These are phyloP conservation scores for Syzygium jambos DNA, from an alignment of 345 rosid species.

Conservation along the genomic window DNA sequence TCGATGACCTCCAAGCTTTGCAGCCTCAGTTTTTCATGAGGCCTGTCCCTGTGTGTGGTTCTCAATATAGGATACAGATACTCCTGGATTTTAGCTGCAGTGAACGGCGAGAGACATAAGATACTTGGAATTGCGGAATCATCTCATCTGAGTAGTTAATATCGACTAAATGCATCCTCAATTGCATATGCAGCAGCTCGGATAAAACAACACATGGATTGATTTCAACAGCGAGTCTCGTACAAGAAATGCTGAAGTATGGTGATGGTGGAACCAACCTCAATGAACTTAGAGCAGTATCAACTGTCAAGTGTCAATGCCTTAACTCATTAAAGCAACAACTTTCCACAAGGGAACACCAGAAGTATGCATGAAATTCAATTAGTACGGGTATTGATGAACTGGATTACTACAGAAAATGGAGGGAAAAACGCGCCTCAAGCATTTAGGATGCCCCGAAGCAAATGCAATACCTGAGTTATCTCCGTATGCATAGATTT, in stretches of 20 bases:
- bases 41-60: conserved; percentile 13
- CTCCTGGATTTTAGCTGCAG: conserved; percentile 36
- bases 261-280: background rate
- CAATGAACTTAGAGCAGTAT: background rate
- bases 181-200: background rate
- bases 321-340: background rate
- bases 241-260: background rate
- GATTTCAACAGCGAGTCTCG: background rate
- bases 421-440: background rate
- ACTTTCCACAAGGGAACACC: background rate
- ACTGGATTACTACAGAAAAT: background rate
- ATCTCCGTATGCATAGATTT: background rate
- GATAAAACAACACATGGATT: background rate
- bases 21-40: conserved; percentile 42
- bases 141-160: background rate
- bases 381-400: background rate
- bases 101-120: background rate
- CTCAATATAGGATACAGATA: conserved; percentile 44
- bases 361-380: background rate
- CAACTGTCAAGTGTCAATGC: background rate
- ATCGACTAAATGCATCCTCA: background rate
- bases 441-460: background rate
- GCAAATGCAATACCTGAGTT: background rate
- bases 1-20: conserved; percentile 58
- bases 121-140: background rate